Conservation (phyloP, 2,329 filamentous ascomycete species). For the Xylariomycetidae sp. region DNA sequence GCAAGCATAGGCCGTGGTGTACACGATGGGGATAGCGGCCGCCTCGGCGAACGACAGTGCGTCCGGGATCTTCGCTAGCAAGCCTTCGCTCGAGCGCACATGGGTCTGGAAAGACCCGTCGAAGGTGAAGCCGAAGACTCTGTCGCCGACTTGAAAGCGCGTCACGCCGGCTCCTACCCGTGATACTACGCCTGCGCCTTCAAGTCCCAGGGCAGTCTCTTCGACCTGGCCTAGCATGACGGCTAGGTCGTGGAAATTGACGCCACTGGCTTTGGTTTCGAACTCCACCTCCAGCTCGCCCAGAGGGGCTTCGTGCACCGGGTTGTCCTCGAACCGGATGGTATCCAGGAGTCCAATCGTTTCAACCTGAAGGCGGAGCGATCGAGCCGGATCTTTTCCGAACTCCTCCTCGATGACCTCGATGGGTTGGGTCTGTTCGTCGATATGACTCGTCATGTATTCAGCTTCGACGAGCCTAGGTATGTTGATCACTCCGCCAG, state of each 20-base stretch:
- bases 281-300: slow-evolving; percentile 18
- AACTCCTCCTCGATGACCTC: slow-evolving; percentile 4
- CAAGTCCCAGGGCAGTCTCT: slow-evolving; percentile 8
- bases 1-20: slow-evolving; percentile 15
- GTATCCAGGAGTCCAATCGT: slow-evolving; percentile 13
- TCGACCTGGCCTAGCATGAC: slow-evolving; percentile 8
- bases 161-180: slow-evolving; percentile 9
- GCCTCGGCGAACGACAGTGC: slow-evolving; percentile 13
- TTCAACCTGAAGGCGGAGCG: slow-evolving; percentile 7
- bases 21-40: slow-evolving; percentile 17
- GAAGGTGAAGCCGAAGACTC: slow-evolving; percentile 17
- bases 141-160: slow-evolving; percentile 13
- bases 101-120: slow-evolving; percentile 16
- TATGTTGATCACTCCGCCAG: slow-evolving; percentile 2
- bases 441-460: slow-evolving; percentile 3
- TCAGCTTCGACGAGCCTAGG: slow-evolving; percentile 3
- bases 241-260: slow-evolving; percentile 14
- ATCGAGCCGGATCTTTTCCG: slow-evolving; percentile 2
- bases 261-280: slow-evolving; percentile 13
- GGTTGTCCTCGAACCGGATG: slow-evolving; percentile 15
- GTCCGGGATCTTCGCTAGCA: slow-evolving; percentile 14
- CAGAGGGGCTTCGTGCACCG: slow-evolving; percentile 3
- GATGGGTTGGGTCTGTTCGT: slow-evolving; percentile 1
- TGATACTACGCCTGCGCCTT: slow-evolving; percentile 18
- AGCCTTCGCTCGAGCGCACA: slow-evolving; percentile 10